Conservation (phyloP, 257 asterid genomes). For the Solanum peruvianum region DNA sequence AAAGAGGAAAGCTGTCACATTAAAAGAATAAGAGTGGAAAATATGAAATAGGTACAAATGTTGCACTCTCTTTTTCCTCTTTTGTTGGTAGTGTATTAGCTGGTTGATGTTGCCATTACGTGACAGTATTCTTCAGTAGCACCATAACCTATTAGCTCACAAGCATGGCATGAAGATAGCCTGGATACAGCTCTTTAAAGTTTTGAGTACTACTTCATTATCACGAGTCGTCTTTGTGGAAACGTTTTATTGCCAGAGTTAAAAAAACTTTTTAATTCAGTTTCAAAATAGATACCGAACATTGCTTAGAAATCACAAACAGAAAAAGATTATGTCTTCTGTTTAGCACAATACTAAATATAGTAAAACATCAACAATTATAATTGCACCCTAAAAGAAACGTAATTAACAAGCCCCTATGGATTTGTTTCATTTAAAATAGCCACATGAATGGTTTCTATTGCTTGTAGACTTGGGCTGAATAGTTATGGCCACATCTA, state of each 20-base stretch:
- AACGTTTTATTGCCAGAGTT: background rate
- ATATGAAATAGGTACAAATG: background rate
- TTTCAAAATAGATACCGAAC: background rate
- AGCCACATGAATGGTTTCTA: background rate
- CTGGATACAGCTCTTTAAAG: background rate
- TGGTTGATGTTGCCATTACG: constrained; percentile 2
- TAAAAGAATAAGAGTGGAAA: background rate
- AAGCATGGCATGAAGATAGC: background rate
- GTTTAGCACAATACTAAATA: background rate
- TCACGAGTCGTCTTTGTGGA: background rate
- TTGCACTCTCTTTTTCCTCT: background rate
- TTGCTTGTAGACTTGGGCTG: background rate
- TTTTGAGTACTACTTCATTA: background rate
- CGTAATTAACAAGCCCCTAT: background rate
- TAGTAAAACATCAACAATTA: background rate
- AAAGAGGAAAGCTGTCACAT: background rate
- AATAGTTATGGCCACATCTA: background rate
- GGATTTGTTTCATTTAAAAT: background rate
- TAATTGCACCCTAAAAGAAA: background rate
- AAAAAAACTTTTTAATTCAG: background rate
- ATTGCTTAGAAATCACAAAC: background rate
- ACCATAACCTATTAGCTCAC: background rate
- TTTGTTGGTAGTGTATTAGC: background rate
- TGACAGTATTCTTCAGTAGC: background rate
- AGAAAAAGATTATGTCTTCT: background rate